These are phyloP conservation scores for Aspergillus fumigatus DNA, from an alignment of 2,329 filamentous ascomycete genomes.

Conservation along the genomic window DNA sequence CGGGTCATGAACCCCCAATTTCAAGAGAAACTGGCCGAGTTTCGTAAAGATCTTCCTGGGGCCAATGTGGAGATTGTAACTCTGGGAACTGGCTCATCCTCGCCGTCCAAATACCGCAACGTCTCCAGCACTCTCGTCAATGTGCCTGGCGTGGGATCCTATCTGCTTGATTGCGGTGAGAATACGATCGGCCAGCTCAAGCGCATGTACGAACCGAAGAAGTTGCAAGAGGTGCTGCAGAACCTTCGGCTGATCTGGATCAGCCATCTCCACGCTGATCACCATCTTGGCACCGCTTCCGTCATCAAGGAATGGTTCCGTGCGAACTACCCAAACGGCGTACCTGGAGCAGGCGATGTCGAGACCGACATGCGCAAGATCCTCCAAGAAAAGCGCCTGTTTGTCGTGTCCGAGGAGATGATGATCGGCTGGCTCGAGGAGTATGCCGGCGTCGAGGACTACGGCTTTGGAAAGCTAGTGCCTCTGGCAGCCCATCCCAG, in stretches of 20 bases:
- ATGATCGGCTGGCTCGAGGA: slow-evolving; percentile 78
- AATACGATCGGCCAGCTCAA: slow-evolving; percentile 84
- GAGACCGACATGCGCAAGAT: slow-evolving; percentile 34
- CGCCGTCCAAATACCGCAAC: slow-evolving; percentile 91
- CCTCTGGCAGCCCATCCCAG: slow-evolving; percentile 42
- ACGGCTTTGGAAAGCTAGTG: slow-evolving; percentile 58
- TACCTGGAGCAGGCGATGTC: slow-evolving; percentile 37
- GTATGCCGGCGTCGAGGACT: slow-evolving; percentile 72
- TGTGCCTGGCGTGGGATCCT: slow-evolving; percentile 80
- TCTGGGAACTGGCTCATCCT: slow-evolving; percentile 84
- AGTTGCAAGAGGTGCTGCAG: slow-evolving; percentile 66
- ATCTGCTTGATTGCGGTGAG: slow-evolving; percentile 88
- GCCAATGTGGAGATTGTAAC: slow-evolving; percentile 77
- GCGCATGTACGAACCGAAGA: slow-evolving; percentile 63
- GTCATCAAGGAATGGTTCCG: slow-evolving; percentile 78
- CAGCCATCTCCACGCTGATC: slow-evolving; percentile 92
- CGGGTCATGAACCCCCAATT: slow-evolving; percentile 27
- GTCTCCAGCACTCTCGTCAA: slow-evolving; percentile 83
- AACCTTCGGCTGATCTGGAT: slow-evolving; percentile 84
- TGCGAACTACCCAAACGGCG: slow-evolving; percentile 45
- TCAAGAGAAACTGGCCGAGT: slow-evolving; percentile 34
- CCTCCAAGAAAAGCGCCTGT: slow-evolving; percentile 45
- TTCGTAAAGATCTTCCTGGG: slow-evolving; percentile 63
- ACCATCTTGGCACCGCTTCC: slow-evolving; percentile 79
- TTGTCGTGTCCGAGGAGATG: slow-evolving; percentile 63